Evolutionary conservation across 805 yeast genomes (phyloP), one percentile per base, ranked within the genome.

Genomic region (Saccharomycopsis olivae): DNA sequence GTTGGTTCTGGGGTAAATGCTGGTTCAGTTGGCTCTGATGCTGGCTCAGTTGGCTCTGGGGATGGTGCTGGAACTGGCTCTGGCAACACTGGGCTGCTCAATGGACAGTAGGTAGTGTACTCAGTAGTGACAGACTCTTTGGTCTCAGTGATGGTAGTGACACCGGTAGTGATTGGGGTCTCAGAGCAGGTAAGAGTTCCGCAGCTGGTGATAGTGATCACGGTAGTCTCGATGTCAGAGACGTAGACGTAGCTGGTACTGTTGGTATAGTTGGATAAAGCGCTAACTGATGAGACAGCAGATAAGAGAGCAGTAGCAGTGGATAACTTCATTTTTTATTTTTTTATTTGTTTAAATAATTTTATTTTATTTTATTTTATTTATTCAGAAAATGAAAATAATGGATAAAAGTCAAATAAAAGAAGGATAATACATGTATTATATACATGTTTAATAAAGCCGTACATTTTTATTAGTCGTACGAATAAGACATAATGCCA

Each of bases 61-160:
- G 38, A n/a, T n/a, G 40, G 27, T 3, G 45, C 28, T n/a, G 40
- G 41, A 35, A 25, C n/a, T n/a, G 42, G 27, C 8, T 36, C 32
- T 13, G 44, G 39, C 15, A 29, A 15, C 2, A 33, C 20, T 24
- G 36, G 29, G 21, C 39, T 13, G 27, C 45, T 34, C 32, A 52
- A 45, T 34, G 61, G 58, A 34, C 57, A 51, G 47, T 46, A 50
- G 29, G 54, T 54, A 29, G 59, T 53, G 44, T 47, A 44, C 31
- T 49, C 50, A 30, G 59, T 53, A 20, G 47, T 48, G 24, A 49
- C 40, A 31, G 50, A 54, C 5, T 47, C 45, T 14, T 47, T 43
- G 24, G 57, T 56, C 29, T 40, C 43, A 17, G 58, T 51, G 36
- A 52, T 42, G 28, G 49, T 41, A 29, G 58, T 50, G 37, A 53